Base-by-base conservation (phyloP, 2,329 filamentous ascomycete genomes). In the Colletotrichum sojae region DNA sequence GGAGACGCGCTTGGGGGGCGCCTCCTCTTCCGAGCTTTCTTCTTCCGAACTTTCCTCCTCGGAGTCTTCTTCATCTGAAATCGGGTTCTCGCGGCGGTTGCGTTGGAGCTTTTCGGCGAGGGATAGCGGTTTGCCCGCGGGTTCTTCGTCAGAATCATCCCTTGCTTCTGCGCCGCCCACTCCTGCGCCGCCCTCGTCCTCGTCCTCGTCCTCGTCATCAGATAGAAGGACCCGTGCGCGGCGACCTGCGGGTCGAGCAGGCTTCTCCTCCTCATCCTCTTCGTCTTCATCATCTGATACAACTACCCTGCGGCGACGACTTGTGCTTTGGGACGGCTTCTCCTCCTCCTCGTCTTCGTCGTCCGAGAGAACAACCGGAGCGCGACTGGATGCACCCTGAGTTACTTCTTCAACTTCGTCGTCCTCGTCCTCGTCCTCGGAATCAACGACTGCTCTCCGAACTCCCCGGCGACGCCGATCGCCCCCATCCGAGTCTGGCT, bases 401-500 rank as follows among this genome's bases (percentile, higher is more conserved):
- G 16, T 48, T 31, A 31, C 16, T n/a, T 20, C 15, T 18, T n/a
- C n/a, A 40, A 27, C 2, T 13, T 45, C 36, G 25, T 40, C 27
- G 18, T 56, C 6, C 43, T 60, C 2, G 71, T 67, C 49, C 2
- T 56, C 63, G 3, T 54, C 51, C 8, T 49, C 39, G 2, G 57
- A 62, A 4, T 72, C 65, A 0, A 80, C 73, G 2, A 77, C 72
- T 77, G 75, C 51, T 16, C 18, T 49, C 79, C 80, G 5, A 9
- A 76, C 63, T 15, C 57, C 25, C 51, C 15, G 22, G 9, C 18
- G 43, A 22, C 49, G n/a, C n/a, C 31, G 22, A 3, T 51, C 68
- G 1, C 57, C 16, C 31, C 22, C 63, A 2, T 58, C 63, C 18
- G 51, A 58, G 9, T 73, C 77, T 45, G 71, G 70, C 22, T 80